Evolutionary conservation across 75 land plant species (phyloP).

Genomic region (Cupressus sempervirens): DNA sequence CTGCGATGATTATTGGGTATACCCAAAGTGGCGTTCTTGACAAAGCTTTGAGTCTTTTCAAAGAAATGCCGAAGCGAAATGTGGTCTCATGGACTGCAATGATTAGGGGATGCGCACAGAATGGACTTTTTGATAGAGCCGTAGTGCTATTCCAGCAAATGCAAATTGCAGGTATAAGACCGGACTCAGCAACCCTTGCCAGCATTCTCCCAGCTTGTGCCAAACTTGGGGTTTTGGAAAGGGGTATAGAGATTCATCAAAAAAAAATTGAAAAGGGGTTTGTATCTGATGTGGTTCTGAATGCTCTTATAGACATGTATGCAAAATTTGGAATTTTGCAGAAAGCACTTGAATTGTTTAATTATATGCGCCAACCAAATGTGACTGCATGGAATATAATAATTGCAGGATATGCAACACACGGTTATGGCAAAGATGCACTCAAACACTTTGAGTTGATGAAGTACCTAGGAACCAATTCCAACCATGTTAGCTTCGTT

Average conservation of each 20-base stretch:
- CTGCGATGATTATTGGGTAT: conserved; percentile 24
- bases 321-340: conserved; percentile 21
- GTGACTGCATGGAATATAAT: conserved; percentile 18
- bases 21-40: conserved; percentile 23
- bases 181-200: conserved; percentile 17
- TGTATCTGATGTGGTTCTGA: conserved; percentile 15
- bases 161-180: neutral
- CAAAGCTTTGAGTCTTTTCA: conserved; percentile 17
- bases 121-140: conserved; percentile 1
- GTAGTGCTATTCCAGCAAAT: neutral
- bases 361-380: conserved; percentile 10
- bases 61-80: conserved; percentile 15
- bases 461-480: conserved; percentile 12
- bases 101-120: conserved; percentile 9
- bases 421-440: conserved; percentile 12
- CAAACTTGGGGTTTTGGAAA: conserved; percentile 24
- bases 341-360: conserved; percentile 21
- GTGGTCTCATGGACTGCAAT: conserved; percentile 25
- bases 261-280: conserved; percentile 7
- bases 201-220: conserved; percentile 20
- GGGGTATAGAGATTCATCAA: conserved; percentile 19
- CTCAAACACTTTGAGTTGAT: conserved; percentile 8
- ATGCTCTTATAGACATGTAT: conserved; percentile 29
- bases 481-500: conserved; percentile 16
- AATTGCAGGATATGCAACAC: conserved; percentile 16